Evolutionary conservation across 2,329 filamentous ascomycete genomes (phyloP), one percentile per base, ranked within the genome.

Genomic region (Rosellinia necatrix): DNA sequence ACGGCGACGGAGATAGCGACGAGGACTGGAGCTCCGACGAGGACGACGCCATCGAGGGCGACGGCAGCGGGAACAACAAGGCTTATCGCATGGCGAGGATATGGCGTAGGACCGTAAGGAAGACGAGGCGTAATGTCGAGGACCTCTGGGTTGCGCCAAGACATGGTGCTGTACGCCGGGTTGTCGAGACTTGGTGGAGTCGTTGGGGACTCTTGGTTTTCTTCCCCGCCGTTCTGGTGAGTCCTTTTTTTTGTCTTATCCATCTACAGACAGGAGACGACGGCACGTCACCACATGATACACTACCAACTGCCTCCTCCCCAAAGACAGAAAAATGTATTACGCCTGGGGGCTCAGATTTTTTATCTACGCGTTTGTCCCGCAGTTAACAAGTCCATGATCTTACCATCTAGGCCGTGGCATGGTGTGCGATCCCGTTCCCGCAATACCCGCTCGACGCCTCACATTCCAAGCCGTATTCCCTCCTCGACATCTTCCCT

Each of bases 361-460:
- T 25, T 17, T n/a, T n/a, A n/a, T n/a, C n/a, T n/a, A n/a, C n/a
- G n/a, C n/a, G n/a, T n/a, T n/a, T n/a, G n/a, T n/a, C n/a, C n/a
- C n/a, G n/a, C n/a, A n/a, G n/a, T n/a, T n/a, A n/a, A n/a, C n/a
- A n/a, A n/a, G n/a, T n/a, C n/a, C 29, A n/a, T 22, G 3, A 13
- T 32, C 29, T 37, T 17, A 43, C 35, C n/a, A n/a, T n/a, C n/a
- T 47, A 85, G 83, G 82, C 83, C 27, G 79, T 88, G 47, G 76
- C 76, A 10, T 88, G 86, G 86, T 87, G 84, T 65, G 81, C 85
- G 3, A 65, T 88, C 42, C 86, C 86, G 0, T 84, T 88, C 59
- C 86, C 86, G 17, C 81, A 86, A 64, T 87, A 87, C 65, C 75
- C 79, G 2, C 69, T 87, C 15, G 74, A 79, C 32, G 73, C 78